These are phyloP conservation scores for Suhomyces anneliseae DNA, from an alignment of 1,139 yeast genomes.

Conservation along the genomic window DNA sequence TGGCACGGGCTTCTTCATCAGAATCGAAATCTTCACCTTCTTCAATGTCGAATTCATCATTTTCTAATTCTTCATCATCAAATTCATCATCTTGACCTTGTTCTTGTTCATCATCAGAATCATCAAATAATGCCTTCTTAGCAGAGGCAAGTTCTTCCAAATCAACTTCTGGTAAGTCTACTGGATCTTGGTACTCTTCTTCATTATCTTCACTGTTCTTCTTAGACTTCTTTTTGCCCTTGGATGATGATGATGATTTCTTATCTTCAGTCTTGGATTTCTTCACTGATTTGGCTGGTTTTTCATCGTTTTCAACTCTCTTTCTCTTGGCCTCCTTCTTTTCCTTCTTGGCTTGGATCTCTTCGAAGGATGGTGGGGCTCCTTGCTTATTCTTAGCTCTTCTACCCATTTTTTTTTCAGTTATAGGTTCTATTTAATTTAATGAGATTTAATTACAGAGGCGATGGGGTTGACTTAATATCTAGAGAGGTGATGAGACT, in stretches of 20 bases:
- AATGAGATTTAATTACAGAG: background rate
- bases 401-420: slow-evolving; percentile 66
- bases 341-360: slow-evolving; percentile 62
- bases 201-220: slow-evolving; percentile 22
- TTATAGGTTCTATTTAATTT: too few relatives aligned
- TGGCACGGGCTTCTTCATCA: slow-evolving; percentile 56
- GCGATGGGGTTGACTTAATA: background rate
- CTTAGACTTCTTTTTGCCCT: slow-evolving; percentile 13
- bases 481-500: slow-evolving; percentile 5
- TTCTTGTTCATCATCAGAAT: slow-evolving; percentile 55
- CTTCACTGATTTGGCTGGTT: slow-evolving; percentile 19
- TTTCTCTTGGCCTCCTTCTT: slow-evolving; percentile 37
- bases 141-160: slow-evolving; percentile 62
- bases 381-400: slow-evolving; percentile 89
- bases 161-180: slow-evolving; percentile 61
- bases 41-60: slow-evolving; percentile 46
- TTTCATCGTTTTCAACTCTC: slow-evolving; percentile 15
- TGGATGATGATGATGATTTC: slow-evolving; percentile 16
- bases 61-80: slow-evolving; percentile 14
- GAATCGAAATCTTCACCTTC: slow-evolving; percentile 50
- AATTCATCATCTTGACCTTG: slow-evolving; percentile 46
- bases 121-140: slow-evolving; percentile 77
- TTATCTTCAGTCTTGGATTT: slow-evolving; percentile 26
- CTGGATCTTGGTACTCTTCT: slow-evolving; percentile 44
- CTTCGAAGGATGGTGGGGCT: slow-evolving; percentile 83